Evolutionary conservation across 345 rosid species (phyloP), one percentile per base, ranked within the genome.

Genomic region (Rhodamnia rubescens): DNA sequence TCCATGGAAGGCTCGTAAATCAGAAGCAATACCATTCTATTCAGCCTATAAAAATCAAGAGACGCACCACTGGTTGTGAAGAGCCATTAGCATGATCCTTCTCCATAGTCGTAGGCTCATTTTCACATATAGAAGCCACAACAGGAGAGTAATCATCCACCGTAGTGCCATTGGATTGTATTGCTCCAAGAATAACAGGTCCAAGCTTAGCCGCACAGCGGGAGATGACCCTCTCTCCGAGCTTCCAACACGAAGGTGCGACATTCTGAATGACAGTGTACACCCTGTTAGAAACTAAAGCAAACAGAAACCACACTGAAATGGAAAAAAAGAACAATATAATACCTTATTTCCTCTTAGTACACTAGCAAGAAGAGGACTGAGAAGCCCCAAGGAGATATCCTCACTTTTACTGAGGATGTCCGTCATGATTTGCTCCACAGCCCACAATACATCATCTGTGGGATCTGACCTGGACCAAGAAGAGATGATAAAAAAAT

Each of bases 361-460:
- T 51, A 92, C 91, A 89, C 92, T 90, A 84, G 92, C 90, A 88
- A 96, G 89, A 87, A 96, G 95, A 56, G 84, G 83, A 85, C 88
- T 61, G 57, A 96, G 92, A 85, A 95, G 90, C 85, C 82, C 92
- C 83, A 81, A 44, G 64, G 96, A 91, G 59, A 92, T 86, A 81
- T 88, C 91, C 75, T 96, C 97, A 81, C 91, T 92, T 92, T 92
- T 94, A 85, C 92, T 89, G 81, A 95, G 82, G 32, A 92, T 87
- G 81, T 92, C 47, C 55, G 93, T 93, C 98, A 96, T 93, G 83
- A 95, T 88, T 80, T 89, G 78, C 86, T 93, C 99, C 96, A 92
- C 93, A 49, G 97, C 91, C 74, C 87, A 49, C 82, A 86, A 88
- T 64, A 94, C 90, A 84, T 83, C 84, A 47, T 55, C 90, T 29